Evolutionary conservation across 1,284 basidiomycete species (phyloP).

Genomic region (Melanopsichium pennsylvanicum): DNA sequence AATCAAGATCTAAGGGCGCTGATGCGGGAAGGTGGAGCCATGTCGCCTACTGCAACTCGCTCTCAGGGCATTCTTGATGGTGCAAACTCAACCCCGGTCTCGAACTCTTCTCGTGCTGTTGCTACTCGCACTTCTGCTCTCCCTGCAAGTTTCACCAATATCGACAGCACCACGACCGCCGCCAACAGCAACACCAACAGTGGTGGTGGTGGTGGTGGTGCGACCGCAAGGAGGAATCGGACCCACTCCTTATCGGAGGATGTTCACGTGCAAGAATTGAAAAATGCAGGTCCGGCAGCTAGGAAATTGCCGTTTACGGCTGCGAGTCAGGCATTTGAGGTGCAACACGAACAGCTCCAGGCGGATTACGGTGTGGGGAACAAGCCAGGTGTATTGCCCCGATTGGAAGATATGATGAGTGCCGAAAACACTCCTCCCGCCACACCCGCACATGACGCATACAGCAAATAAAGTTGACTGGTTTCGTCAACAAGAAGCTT

Average conservation of each 20-base stretch:
- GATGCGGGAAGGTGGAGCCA: slow-evolving; percentile 49
- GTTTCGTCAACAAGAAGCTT: slow-evolving; percentile 7
- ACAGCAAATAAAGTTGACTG: too few relatives aligned
- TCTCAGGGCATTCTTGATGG: slow-evolving; percentile 18
- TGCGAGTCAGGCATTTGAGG: slow-evolving; percentile 45
- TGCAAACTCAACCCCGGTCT: too few relatives aligned
- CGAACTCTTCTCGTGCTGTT: too few relatives aligned
- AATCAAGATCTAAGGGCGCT: slow-evolving; percentile 53
- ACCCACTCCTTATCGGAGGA: slow-evolving; percentile 49
- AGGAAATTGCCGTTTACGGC: slow-evolving; percentile 44
- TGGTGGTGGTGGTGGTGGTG: background rate
- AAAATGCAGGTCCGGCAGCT: slow-evolving; percentile 37
- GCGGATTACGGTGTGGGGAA: slow-evolving; percentile 20
- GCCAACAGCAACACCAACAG: too few relatives aligned
- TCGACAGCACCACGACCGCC: slow-evolving; percentile 13
- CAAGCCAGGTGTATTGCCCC: slow-evolving; percentile 26
- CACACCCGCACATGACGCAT: slow-evolving; percentile 29
- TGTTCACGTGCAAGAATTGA: slow-evolving; percentile 42
- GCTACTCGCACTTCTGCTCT: slow-evolving; percentile 24
- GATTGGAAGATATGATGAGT: slow-evolving; percentile 47
- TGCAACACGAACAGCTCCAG: slow-evolving; percentile 40
- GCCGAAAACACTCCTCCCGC: slow-evolving; percentile 48
- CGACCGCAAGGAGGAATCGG: slow-evolving; percentile 32
- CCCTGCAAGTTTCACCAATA: slow-evolving; percentile 29
- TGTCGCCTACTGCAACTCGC: slow-evolving; percentile 40